Conservation (phyloP, 2,329 filamentous ascomycete genomes). For the Colletotrichum euphorbiae region DNA sequence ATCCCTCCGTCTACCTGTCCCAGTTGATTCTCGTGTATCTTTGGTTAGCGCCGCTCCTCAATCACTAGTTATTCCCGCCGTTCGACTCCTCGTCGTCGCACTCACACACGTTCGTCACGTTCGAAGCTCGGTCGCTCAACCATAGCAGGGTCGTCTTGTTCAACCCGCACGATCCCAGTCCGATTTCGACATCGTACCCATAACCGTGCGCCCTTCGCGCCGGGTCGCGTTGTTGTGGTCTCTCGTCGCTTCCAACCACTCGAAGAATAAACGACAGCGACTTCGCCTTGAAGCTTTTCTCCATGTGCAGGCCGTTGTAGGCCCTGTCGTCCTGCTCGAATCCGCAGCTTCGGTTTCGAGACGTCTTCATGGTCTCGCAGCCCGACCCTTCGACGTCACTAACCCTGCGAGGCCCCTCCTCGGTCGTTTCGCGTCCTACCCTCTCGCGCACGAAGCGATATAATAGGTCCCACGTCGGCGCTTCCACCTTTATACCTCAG, state of each 20-base stretch:
- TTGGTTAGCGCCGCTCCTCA: too few relatives aligned
- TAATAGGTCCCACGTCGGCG: slow-evolving; percentile 84
- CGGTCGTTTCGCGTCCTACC: slow-evolving; percentile 73
- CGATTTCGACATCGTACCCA: background rate
- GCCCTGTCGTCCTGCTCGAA: slow-evolving; percentile 9
- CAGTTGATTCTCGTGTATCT: background rate
- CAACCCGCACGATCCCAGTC: background rate
- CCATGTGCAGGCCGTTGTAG: slow-evolving; percentile 26
- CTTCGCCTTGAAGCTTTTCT: background rate
- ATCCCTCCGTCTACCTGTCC: background rate
- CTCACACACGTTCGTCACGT: background rate
- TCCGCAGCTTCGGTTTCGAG: slow-evolving; percentile 15
- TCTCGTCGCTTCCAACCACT: background rate
- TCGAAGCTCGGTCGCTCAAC: too few relatives aligned
- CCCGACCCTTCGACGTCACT: slow-evolving; percentile 66
- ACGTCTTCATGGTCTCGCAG: slow-evolving; percentile 71
- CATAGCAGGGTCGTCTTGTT: too few relatives aligned
- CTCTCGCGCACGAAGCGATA: slow-evolving; percentile 75
- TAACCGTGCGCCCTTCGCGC: background rate
- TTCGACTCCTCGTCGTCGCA: background rate
- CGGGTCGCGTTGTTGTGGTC: background rate
- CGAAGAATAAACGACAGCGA: background rate
- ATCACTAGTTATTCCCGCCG: too few relatives aligned
- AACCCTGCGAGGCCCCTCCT: slow-evolving; percentile 68
- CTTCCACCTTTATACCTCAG: slow-evolving; percentile 74